Evolutionary conservation across 2,329 filamentous ascomycete genomes (phyloP).

Genomic region (Torrubiellomyces zombiae): DNA sequence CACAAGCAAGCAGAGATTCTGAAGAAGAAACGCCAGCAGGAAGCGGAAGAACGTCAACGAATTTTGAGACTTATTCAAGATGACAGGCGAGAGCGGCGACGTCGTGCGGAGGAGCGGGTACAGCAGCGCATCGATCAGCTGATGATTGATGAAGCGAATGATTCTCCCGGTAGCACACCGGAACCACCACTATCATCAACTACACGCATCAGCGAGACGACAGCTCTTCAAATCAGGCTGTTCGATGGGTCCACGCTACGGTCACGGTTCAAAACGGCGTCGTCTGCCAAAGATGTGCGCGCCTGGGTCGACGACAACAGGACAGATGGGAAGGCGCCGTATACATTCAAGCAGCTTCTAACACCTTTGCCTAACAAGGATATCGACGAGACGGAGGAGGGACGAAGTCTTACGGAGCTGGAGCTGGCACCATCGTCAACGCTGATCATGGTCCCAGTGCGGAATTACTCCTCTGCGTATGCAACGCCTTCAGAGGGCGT

Average conservation of each 20-base stretch:
- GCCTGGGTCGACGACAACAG: constrained; percentile 57
- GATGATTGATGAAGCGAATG: constrained; percentile 13
- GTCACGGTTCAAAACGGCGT: constrained; percentile 47
- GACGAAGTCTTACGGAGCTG: constrained; percentile 47
- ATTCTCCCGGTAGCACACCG: constrained; percentile 14
- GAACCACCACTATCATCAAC: constrained; percentile 15
- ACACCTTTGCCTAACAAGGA: constrained; percentile 60
- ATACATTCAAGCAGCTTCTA: constrained; percentile 70
- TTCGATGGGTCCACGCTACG: constrained; percentile 74
- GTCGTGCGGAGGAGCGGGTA: constrained; percentile 34
- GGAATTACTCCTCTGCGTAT: constrained; percentile 27
- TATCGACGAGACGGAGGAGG: constrained; percentile 62
- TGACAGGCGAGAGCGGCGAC: constrained; percentile 53
- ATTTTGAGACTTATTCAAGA: constrained; percentile 62
- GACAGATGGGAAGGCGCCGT: constrained; percentile 43
- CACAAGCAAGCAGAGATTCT: constrained; percentile 35
- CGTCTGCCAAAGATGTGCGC: constrained; percentile 53
- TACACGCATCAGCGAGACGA: constrained; percentile 13
- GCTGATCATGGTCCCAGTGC: constrained; percentile 61
- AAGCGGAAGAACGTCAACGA: constrained; percentile 50
- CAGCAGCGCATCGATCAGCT: constrained; percentile 17
- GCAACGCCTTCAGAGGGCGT: constrained; percentile 11
- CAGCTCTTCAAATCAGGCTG: constrained; percentile 59
- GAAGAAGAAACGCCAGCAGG: constrained; percentile 47
- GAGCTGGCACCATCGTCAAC: constrained; percentile 67